Base-by-base conservation (phyloP, 2,329 filamentous ascomycete genomes). In the Graphilbum fragrans region DNA sequence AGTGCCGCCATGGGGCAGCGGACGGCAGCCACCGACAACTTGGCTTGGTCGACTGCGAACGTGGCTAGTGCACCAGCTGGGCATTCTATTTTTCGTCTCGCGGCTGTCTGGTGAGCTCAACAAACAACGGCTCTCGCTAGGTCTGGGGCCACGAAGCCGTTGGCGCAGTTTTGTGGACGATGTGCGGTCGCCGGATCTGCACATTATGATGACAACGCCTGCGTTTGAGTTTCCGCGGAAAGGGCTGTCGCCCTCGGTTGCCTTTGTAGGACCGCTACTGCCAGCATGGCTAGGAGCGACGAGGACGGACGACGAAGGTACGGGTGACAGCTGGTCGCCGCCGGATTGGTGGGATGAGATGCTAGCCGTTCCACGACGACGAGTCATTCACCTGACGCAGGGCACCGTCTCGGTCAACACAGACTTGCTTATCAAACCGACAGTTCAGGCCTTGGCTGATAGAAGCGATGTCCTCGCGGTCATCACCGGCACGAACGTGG, bases 131-230 rank as follows among this genome's bases (percentile, higher is more conserved):
- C 49, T 45, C 9, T 34, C 14, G 1, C 47, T 63, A 8, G 56
- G 56, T 0, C 45, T 63, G 14, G 17, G 29, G 0, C 42, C 47
- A 3, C 49, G 62, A 4, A 52, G 61, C 19, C 45, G 56, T 1
- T 43, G 49, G 17, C 59, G 62, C 39, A 46, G 49, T 17, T 62
- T 55, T 43, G 53, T 46, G 6, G 62, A 62, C 45, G 62, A 59
- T 42, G 39, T 44, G 27, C 43, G 43, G 12, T 49, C 46, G 23
- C 55, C 58, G 9, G 54, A 56, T 42, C 49, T 64, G 41, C 61
- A 64, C 44, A 58, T 64, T 17, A 59, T 61, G 25, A 42, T 43
- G 37, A 47, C 40, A n/a, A 49, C 45, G 33, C 45, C 46, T 11
- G 35, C 43, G 2, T 50, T 52, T 4, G 51, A 53, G 31, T 50